phyloP scores from a whole-genome alignment of 2,329 filamentous ascomycete genomes.

The Lachnellula subtilissima region DNA sequence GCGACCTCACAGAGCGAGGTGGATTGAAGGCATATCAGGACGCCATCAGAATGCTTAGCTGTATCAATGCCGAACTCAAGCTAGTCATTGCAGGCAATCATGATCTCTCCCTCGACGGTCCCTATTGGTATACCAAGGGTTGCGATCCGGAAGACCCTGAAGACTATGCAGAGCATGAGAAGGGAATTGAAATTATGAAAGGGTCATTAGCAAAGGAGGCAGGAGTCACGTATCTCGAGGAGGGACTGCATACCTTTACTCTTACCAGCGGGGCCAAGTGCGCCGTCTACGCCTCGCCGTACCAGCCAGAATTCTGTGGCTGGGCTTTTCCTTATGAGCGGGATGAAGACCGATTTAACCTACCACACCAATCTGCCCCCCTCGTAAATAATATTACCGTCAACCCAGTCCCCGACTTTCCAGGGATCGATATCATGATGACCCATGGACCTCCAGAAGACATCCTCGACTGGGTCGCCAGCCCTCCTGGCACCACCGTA shows the following conservation, averaged over 20 bases:
- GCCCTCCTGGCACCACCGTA: conserved; percentile 21
- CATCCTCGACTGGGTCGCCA: conserved; percentile 1
- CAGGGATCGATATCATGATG: conserved; percentile 32
- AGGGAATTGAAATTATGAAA: conserved; percentile 12
- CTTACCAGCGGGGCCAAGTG: conserved; percentile 20
- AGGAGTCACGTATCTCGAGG: conserved; percentile 23
- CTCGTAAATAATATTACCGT: conserved; percentile 4
- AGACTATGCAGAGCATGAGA: conserved; percentile 10
- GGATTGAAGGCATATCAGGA: conserved; percentile 24
- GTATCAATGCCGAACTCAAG: conserved; percentile 51
- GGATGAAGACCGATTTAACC: conserved; percentile 17
- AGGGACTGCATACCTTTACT: conserved; percentile 24
- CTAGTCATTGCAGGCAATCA: conserved; percentile 60
- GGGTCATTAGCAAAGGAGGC: conserved; percentile 9
- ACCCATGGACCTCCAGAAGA: conserved; percentile 37
- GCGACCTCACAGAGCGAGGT: conserved; percentile 34
- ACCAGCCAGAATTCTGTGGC: conserved; percentile 19
- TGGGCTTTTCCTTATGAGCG: conserved; percentile 24
- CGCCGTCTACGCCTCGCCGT: conserved; percentile 26
- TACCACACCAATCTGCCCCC: background rate
- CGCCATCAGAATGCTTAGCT: conserved; percentile 22
- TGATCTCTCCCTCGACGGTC: conserved; percentile 49
- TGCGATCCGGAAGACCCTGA: conserved; percentile 10
- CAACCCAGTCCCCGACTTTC: conserved; percentile 11
- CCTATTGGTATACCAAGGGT: conserved; percentile 11